These are phyloP conservation scores for Prunus persica DNA, from an alignment of 306 rosid genomes.

Conservation along the genomic window Prunus_persica_NCBIv2 NC_034009.1:35914001-35914500, in stretches of 20 bases:
- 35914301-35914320: not conserved
- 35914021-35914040: constrained; percentile 17
- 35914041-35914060: constrained; percentile 24
- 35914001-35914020: constrained; percentile 22
- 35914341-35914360: constrained; percentile 18
- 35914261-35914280: constrained; percentile 25
- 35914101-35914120: constrained; percentile 19
- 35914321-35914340: constrained; percentile 12
- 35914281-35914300: constrained; percentile 15
- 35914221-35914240: constrained; percentile 28
- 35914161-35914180: constrained; percentile 30
- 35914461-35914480: not conserved
- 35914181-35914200: constrained; percentile 21
- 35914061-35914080: constrained; percentile 23
- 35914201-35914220: constrained; percentile 16
- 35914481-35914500: constrained; percentile 20
- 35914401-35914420: constrained; percentile 24
- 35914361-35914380: constrained; percentile 17
- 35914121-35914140: constrained; percentile 19
- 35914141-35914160: constrained; percentile 27
- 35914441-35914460: constrained; percentile 21
- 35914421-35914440: constrained; percentile 32
- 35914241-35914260: constrained; percentile 4
- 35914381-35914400: constrained; percentile 17
- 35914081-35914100: constrained; percentile 10